phyloP scores from a whole-genome alignment of 139 green algal species.

The Yamagishiella unicocca region DNA sequence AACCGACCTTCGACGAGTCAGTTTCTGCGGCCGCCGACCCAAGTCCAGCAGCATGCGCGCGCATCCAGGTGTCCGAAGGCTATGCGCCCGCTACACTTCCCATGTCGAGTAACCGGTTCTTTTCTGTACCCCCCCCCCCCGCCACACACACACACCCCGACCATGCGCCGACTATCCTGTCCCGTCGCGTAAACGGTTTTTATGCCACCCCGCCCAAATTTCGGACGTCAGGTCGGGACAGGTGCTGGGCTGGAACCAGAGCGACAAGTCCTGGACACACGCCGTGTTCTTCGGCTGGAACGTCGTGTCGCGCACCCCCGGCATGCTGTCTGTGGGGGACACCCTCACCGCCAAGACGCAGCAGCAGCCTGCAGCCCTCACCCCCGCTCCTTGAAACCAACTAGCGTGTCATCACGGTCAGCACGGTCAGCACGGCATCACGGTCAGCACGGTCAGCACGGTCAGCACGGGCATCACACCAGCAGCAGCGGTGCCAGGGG shows the following conservation, averaged over 20 bases:
- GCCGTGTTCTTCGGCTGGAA: constrained; percentile 67
- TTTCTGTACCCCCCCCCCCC: too few relatives aligned
- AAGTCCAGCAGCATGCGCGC: too few relatives aligned
- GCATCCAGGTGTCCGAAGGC: too few relatives aligned
- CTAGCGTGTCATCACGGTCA: too few relatives aligned
- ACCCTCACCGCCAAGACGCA: neutral
- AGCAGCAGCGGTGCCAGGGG: neutral
- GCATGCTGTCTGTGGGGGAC: constrained; percentile 49
- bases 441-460: neutral
- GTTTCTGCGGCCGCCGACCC: too few relatives aligned
- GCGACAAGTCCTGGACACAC: constrained; percentile 45
- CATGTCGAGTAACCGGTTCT: too few relatives aligned
- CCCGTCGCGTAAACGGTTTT: too few relatives aligned
- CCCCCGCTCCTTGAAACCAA: neutral
- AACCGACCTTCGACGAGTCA: too few relatives aligned
- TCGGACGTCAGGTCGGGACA: constrained; percentile 44
- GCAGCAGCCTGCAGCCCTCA: neutral
- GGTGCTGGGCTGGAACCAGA: constrained; percentile 55
- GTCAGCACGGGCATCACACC: neutral
- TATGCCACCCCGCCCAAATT: neutral
- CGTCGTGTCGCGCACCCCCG: constrained; percentile 13
- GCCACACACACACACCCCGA: too few relatives aligned
- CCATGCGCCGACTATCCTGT: too few relatives aligned
- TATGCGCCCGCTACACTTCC: too few relatives aligned
- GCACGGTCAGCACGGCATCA: too few relatives aligned